These are phyloP conservation scores for Solanum sitiens DNA, from an alignment of 257 asterid species.

Conservation along the genomic window DNA sequence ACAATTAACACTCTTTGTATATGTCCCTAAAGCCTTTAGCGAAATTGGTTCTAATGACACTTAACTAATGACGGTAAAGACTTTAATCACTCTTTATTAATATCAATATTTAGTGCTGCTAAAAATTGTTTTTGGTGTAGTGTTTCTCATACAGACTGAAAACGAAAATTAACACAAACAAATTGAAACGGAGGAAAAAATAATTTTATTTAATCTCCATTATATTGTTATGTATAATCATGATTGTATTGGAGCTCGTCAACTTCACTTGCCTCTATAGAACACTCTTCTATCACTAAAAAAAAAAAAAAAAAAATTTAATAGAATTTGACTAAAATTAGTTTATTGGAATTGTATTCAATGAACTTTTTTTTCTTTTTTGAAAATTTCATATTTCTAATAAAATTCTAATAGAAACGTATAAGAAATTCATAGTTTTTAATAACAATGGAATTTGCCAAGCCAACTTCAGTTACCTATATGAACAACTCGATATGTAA, in stretches of 20 bases:
- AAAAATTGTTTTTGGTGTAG: no score
- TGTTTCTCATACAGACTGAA: neutral
- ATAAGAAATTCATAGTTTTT: neutral
- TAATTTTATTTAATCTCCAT: neutral
- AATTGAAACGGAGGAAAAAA: accelerated
- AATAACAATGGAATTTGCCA: neutral
- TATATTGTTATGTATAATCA: neutral
- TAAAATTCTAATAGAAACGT: neutral
- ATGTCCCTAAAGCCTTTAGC: no score
- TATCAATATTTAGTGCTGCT: no score
- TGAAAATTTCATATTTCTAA: neutral
- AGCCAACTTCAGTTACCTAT: neutral
- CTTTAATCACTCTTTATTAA: no score
- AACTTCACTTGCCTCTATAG: neutral
- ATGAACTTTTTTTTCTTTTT: neutral
- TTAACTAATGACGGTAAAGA: no score
- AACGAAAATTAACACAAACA: neutral
- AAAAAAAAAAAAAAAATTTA: no score
- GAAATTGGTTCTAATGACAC: no score
- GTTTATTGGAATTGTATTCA: neutral
- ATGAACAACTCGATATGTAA: neutral
- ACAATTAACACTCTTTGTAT: no score
- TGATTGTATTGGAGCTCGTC: neutral
- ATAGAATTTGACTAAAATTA: neutral
- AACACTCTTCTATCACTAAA: neutral